Conservation (phyloP, 2,329 filamentous ascomycete genomes). For the Fusarium sp. region DNA sequence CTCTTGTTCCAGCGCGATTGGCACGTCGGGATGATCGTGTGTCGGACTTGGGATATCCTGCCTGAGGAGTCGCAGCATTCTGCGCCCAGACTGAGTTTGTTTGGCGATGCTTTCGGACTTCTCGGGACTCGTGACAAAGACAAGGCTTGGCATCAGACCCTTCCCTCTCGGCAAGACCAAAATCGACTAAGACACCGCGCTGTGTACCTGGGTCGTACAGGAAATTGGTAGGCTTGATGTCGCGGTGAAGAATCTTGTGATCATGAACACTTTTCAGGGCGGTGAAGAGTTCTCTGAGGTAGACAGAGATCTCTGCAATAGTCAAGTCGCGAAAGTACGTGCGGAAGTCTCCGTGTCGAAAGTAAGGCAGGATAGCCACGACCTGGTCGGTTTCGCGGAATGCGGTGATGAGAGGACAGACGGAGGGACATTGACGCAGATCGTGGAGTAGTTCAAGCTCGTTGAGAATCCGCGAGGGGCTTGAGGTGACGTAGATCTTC, state of each 20-base stretch:
- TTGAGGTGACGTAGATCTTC: conserved; percentile 99
- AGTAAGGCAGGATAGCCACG: conserved; percentile 93
- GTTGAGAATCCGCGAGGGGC: conserved; percentile 91
- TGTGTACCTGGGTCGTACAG: conserved; percentile 85
- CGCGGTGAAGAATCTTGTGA: conserved; percentile 87
- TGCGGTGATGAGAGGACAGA: conserved; percentile 97
- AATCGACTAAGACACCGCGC: conserved; percentile 95
- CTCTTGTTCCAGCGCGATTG: conserved; percentile 93
- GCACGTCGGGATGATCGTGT: conserved; percentile 87
- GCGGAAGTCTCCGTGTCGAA: conserved; percentile 93
- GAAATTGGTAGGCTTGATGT: conserved; percentile 98
- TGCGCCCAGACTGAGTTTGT: conserved; percentile 68
- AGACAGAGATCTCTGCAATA: conserved; percentile 85
- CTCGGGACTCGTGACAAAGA: conserved; percentile 75
- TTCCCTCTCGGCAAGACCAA: conserved; percentile 91
- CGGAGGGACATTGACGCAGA: conserved; percentile 81
- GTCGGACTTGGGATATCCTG: conserved; percentile 89
- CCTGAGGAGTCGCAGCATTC: conserved; percentile 60
- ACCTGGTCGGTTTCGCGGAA: conserved; percentile 96
- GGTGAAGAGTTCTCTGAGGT: conserved; percentile 88
- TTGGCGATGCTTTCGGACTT: conserved; percentile 70
- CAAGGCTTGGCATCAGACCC: conserved; percentile 83
- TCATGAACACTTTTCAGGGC: conserved; percentile 86
- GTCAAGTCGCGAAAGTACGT: conserved; percentile 94
- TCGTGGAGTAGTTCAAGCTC: conserved; percentile 94